Base-by-base conservation (phyloP, 1,139 yeast genomes). In the Torulaspora pretoriensis region DNA sequence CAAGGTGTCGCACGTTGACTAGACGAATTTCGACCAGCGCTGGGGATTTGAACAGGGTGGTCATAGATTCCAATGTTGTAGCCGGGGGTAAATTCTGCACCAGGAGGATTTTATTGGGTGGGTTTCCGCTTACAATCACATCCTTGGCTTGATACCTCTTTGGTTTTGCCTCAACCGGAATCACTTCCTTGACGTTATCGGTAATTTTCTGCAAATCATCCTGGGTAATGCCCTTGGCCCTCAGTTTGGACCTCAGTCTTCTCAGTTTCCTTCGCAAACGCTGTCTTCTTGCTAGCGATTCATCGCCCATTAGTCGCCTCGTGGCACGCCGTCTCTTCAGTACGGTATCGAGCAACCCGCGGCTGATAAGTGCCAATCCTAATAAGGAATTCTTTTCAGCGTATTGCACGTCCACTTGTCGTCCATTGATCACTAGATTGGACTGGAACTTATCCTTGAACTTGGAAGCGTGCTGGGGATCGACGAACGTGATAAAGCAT, bases 401-500 rank as follows among this genome's bases (percentile, higher is more conserved):
- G 51, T 64, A 61, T 2, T 65, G 53, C 1, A 74, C 68, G 19
- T 69, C 70, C 49, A 88, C 68, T 3, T 75, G 76, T 52, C 78
- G 79, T 13, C 78, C 81, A 55, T 76, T 78, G 9, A 88, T 53
- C 24, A 62, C 63, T 27, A 58, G 43, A 13, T 64, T 57, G 1
- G 77, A 73, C 42, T 78, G 66, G 35, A 77, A 60, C 5, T 59
- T 68, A 5, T 67, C 61, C 14, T 76, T 57, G 0, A 94, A 94
- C 25, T 59, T 56, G 2, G 57, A 50, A 0, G 94, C 84, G 6
- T 69, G 62, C 2, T 68, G 67, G 1, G 60, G 56, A 16, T 65
- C 60, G 3, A 68, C 71, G 51, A 80, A 81, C 0, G 90, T 82
- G 5, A 92, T 73, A 64, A 89, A 92, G 1, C 96, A 96, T 64